Evolutionary conservation across 1,284 basidiomycete genomes (phyloP), one percentile per base, ranked within the genome.

Genomic region (Malassezia sympodialis): DNA sequence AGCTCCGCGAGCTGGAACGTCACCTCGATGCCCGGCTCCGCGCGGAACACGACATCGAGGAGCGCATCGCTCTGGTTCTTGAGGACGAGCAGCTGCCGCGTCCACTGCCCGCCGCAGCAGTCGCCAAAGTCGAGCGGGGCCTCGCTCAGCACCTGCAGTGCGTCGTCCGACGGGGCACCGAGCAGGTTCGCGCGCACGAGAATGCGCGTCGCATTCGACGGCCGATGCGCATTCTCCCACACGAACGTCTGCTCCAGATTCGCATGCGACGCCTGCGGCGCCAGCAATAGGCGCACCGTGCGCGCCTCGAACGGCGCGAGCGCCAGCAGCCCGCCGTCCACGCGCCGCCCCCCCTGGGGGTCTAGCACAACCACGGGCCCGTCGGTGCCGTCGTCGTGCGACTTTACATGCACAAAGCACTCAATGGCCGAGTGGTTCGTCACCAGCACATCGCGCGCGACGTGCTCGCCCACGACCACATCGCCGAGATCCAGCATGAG

Each of bases 121-220:
- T 78, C 75, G 11, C 79, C 78, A 66, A 79, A 79, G 67, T 79
- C 77, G 34, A 79, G 63, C 5, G 68, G 67, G 8, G 73, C 68
- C 8, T 77, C 78, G n/a, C 75, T 76, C 7, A 77, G 63, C 21
- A 79, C 68, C 35, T 73, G 69, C 27, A 79, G 61, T 2, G 76
- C 72, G 37, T 77, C 75, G 51, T 79, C 77, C 12, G 64, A 61
- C 10, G 72, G 66, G 12, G 65, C 63, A 12, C 66, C 69, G 10
- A 74, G 64, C 58, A 74, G 67, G 48, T 73, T 73, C 43, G 72
- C 72, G 1, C 69, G 52, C 21, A 74, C 59, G 17, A 72, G 58
- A 14, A 74, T 52, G 15, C 68, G 67, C 32, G 70, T 47, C 39
- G 54, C 61, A 43, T 69, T 67, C 23, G 62, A 56, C 12, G 62